Evolutionary conservation across 805 yeast genomes (phyloP).

Genomic region (Metschnikowia cubensis): DNA sequence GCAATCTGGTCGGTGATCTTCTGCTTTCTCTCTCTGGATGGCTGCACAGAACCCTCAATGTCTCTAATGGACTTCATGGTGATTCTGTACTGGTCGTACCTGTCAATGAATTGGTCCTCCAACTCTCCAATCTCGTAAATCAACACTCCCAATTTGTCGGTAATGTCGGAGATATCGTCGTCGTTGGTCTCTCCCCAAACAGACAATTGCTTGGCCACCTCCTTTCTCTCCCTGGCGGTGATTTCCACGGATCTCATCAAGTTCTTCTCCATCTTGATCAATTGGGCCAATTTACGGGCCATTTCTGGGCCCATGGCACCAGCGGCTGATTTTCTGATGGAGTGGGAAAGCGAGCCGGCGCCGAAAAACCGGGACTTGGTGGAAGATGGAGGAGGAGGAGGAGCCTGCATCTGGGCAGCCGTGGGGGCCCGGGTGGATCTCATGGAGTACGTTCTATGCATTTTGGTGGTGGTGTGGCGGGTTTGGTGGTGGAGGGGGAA

Average conservation of each 20-base stretch:
- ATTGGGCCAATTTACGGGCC: constrained; percentile 66
- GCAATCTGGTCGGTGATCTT: constrained; percentile 85
- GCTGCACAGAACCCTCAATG: constrained; percentile 84
- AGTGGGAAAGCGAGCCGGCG: constrained; percentile 58
- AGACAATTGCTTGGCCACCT: constrained; percentile 77
- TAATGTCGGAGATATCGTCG: constrained; percentile 80
- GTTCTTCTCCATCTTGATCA: constrained; percentile 78
- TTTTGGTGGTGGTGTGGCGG: constrained; percentile 23
- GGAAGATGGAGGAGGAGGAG: constrained; percentile 93
- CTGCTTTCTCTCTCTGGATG: constrained; percentile 81
- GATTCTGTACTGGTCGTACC: constrained; percentile 81
- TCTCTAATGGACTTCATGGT: constrained; percentile 78
- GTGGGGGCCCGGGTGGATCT: constrained; percentile 96
- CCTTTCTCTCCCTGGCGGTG: constrained; percentile 72
- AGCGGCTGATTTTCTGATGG: constrained; percentile 68
- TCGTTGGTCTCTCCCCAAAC: constrained; percentile 87
- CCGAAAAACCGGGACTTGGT: constrained; percentile 92
- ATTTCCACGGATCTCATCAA: constrained; percentile 75
- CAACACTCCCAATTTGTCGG: constrained; percentile 82
- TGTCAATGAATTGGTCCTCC: constrained; percentile 83
- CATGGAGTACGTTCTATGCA: constrained; percentile 98
- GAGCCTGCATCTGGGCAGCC: constrained; percentile 88
- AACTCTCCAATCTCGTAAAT: constrained; percentile 80
- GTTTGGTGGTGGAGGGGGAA: background rate
- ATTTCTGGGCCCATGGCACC: constrained; percentile 80